Percentiles rank a stretch among this genome's conserved stretches.
phyloP scores from a whole-genome alignment of 805 yeast genomes.

The Teunomyces cretensis region DNA sequence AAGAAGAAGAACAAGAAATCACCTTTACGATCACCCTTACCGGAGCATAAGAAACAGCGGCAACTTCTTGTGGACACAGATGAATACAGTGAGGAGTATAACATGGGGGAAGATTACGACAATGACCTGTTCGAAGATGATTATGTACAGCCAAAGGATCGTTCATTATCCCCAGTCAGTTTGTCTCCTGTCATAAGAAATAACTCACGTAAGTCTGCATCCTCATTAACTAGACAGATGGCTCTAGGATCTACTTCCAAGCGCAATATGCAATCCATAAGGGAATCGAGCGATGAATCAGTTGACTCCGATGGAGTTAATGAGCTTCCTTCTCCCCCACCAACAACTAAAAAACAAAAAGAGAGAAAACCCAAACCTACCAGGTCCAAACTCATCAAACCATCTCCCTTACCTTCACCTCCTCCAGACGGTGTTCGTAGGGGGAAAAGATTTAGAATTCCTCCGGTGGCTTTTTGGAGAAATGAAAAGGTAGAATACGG shows the following conservation, averaged over 20 bases:
- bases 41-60: constrained; percentile 13
- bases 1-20: constrained; percentile 25
- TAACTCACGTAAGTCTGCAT: constrained; percentile 7
- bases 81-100: constrained; percentile 10
- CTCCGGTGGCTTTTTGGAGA: constrained; percentile 82
- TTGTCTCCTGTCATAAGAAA: constrained; percentile 10
- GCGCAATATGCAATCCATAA: background rate
- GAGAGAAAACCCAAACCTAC: constrained; percentile 4
- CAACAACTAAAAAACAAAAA: constrained; percentile 12
- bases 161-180: constrained; percentile 18
- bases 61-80: constrained; percentile 12
- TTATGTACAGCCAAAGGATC: background rate
- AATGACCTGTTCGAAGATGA: constrained; percentile 3
- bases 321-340: constrained; percentile 12
- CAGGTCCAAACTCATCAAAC: constrained; percentile 4
- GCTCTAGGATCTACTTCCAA: constrained; percentile 24
- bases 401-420: constrained; percentile 42
- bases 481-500: constrained; percentile 71
- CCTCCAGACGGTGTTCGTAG: constrained; percentile 55
- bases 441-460: constrained; percentile 63
- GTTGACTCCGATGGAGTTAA: constrained; percentile 1
- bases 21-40: constrained; percentile 31
- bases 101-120: constrained; percentile 8
- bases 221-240: constrained; percentile 32
- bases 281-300: background rate